Percentiles rank a stretch among this genome's conserved stretches.
These are phyloP conservation scores for Thyridium curvatum DNA, from an alignment of 2,329 filamentous ascomycete genomes.

Conservation along the genomic window DNA sequence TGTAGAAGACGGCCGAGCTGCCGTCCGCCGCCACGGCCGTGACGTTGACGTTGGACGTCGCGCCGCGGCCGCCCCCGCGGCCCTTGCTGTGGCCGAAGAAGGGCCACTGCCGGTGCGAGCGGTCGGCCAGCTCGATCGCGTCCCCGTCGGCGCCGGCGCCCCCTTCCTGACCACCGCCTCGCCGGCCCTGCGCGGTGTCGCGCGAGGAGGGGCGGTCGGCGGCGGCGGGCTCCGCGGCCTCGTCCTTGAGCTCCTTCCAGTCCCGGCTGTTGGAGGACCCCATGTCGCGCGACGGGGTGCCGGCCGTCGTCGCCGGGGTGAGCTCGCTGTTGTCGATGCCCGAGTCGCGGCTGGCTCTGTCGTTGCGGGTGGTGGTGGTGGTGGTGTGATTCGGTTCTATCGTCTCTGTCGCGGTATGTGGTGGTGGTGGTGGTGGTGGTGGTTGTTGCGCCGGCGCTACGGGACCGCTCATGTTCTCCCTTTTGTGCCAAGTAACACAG, in stretches of 20 bases:
- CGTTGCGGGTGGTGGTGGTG: too few relatives aligned
- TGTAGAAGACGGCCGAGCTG: slow-evolving; percentile 14
- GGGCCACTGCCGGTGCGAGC: neutral
- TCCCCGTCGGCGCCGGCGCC: too few relatives aligned
- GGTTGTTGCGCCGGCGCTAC: too few relatives aligned
- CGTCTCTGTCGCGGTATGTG: too few relatives aligned
- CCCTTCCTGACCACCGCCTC: too few relatives aligned
- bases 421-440: too few relatives aligned
- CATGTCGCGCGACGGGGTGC: neutral
- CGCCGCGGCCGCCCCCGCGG: slow-evolving; percentile 1
- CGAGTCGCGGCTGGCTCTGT: too few relatives aligned
- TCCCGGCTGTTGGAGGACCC: neutral
- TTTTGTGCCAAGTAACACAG: too few relatives aligned
- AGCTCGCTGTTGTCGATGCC: too few relatives aligned
- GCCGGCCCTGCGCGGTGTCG: neutral
- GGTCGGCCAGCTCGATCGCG: neutral
- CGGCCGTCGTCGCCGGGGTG: neutral
- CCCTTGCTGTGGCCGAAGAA: neutral
- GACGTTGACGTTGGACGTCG: slow-evolving; percentile 4
- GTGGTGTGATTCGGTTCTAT: too few relatives aligned
- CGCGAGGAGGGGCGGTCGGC: slow-evolving; percentile 19
- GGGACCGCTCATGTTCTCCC: too few relatives aligned
- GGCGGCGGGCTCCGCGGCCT: slow-evolving; percentile 16
- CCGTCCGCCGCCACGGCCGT: slow-evolving; percentile 3
- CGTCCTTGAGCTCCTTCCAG: slow-evolving; percentile 1